Base-by-base conservation (phyloP, 495 filamentous ascomycete genomes). In the Delitschia confertaspora region DNA sequence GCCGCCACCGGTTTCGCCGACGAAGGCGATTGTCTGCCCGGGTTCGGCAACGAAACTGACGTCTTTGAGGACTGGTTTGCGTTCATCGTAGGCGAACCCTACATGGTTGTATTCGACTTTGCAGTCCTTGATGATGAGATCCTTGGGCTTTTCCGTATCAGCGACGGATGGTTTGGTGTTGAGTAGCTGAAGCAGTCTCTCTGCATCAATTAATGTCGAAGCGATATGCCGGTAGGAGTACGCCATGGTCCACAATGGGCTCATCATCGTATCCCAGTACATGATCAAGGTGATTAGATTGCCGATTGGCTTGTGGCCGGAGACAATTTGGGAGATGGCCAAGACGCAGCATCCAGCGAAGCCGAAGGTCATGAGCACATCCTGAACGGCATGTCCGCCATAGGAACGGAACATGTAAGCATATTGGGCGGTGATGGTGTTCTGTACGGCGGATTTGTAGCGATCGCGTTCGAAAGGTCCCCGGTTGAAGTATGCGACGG, bases 401-500 rank as follows among this genome's bases (percentile, higher is more conserved):
- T 48, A 36, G 51, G 55, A 53, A 24, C 56, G 23, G 47, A 50
- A 20, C 44, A 55, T 52, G 60, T 62, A 59, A 22, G 29, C 32
- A 40, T 55, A 49, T 48, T 65, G 33, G 26, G 62, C 52, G 43
- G 8, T 30, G 25, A 53, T 53, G 33, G 48, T 55, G 6, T 48
- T 41, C 22, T 55, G 35, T 3, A 63, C 33, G 8, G 43, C 64
- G 32, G 51, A 48, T 16, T 65, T 66, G 54, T 84, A 85, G 39
- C 78, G 70, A 13, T 67, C 64, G 45, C 75, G 68, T 56, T 88
- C 83, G 50, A 82, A 78, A 1, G 64, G 59, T 17, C 77, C 68
- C 46, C 79, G 76, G 58, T 88, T 88, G 67, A 88, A 86, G 55
- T 80, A 76, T 18, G 57, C 52, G n/a, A 84, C 82, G 9, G 83